Evolutionary conservation across 2,329 filamentous ascomycete genomes (phyloP).

Genomic region (Claviceps purpurea): DNA sequence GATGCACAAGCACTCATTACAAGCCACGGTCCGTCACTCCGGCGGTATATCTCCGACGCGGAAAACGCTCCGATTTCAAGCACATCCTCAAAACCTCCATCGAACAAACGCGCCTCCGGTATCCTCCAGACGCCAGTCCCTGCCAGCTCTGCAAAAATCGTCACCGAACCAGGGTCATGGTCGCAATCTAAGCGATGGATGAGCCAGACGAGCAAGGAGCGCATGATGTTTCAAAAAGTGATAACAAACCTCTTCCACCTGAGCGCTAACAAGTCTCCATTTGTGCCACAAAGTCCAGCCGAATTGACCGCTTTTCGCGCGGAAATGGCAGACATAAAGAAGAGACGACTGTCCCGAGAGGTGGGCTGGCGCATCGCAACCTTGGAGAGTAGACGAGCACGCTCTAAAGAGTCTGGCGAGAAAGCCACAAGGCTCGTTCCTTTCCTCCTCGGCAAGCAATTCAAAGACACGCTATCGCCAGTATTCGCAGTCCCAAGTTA

Average conservation of each 20-base stretch:
- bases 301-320: conserved; percentile 21
- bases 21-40: background rate
- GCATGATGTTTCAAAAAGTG: conserved; percentile 22
- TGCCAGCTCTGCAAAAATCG: background rate
- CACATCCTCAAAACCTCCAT: background rate
- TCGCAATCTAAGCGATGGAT: conserved; percentile 26
- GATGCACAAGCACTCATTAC: background rate
- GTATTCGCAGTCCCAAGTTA: conserved; percentile 20
- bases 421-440: conserved; percentile 4
- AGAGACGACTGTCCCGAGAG: conserved; percentile 12
- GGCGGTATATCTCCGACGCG: background rate
- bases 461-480: conserved; percentile 18
- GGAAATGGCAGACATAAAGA: conserved; percentile 15
- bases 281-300: conserved; percentile 20
- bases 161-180: conserved; percentile 18
- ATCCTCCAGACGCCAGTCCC: background rate
- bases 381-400: conserved; percentile 7
- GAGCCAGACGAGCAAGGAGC: conserved; percentile 21
- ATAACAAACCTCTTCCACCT: conserved; percentile 22
- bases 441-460: conserved; percentile 16
- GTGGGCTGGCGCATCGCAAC: conserved; percentile 13
- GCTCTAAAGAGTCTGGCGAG: background rate
- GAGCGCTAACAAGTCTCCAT: conserved; percentile 23
- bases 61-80: background rate
- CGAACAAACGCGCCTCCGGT: conserved; percentile 1